phyloP scores from a whole-genome alignment of 2,329 filamentous ascomycete species.

The Trichoderma brevicompactum region DNA sequence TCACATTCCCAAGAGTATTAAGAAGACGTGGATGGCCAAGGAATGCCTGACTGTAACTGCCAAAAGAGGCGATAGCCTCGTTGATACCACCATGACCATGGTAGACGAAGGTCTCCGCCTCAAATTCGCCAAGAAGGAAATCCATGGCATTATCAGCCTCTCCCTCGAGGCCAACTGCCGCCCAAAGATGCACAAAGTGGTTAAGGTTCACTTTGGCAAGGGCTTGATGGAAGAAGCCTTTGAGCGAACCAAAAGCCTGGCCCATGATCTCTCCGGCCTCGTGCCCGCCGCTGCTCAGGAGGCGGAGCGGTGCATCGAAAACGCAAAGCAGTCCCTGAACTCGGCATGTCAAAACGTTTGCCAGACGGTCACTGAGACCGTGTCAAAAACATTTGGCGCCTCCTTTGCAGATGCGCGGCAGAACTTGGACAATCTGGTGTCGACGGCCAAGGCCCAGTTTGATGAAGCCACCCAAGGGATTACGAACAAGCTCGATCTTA shows the following conservation, averaged over 20 bases:
- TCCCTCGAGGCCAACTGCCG: constrained; percentile 62
- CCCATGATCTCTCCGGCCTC: constrained; percentile 48
- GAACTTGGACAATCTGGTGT: constrained; percentile 34
- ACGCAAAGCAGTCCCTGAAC: constrained; percentile 41
- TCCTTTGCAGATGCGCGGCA: constrained; percentile 35
- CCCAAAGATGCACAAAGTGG: constrained; percentile 64
- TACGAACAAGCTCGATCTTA: constrained; percentile 31
- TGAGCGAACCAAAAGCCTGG: constrained; percentile 50
- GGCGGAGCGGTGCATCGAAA: constrained; percentile 45
- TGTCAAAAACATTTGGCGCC: constrained; percentile 35
- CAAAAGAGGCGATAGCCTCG: constrained; percentile 51
- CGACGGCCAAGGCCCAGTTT: constrained; percentile 31
- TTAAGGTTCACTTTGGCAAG: constrained; percentile 63
- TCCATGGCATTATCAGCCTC: constrained; percentile 61
- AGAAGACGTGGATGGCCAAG: constrained; percentile 60
- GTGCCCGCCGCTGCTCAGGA: constrained; percentile 48
- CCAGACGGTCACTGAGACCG: constrained; percentile 37
- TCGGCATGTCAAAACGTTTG: constrained; percentile 39
- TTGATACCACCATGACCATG: constrained; percentile 55
- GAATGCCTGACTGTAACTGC: constrained; percentile 62
- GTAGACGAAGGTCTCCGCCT: constrained; percentile 58
- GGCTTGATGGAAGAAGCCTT: constrained; percentile 50
- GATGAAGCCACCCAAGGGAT: constrained; percentile 32
- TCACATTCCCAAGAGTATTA: constrained; percentile 53
- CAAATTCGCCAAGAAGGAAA: constrained; percentile 57